Conservation (phyloP, 805 yeast genomes). For the Tetrapisispora phaffii region DNA sequence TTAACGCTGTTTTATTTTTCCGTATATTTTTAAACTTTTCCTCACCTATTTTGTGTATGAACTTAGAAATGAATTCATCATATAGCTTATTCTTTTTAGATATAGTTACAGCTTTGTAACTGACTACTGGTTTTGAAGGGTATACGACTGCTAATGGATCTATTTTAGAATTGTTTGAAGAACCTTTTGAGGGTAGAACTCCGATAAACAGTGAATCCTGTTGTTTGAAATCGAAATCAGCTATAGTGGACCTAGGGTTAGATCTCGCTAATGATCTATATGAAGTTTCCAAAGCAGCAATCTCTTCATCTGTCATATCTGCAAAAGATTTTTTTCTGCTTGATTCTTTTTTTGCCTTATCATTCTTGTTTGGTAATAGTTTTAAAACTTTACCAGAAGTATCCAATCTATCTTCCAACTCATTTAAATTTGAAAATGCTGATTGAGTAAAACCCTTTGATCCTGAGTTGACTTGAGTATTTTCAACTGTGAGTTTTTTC, state of each 20-base stretch:
- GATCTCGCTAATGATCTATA: conserved; percentile 22
- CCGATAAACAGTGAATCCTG: conserved; percentile 17
- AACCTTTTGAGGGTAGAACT: not conserved
- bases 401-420: conserved; percentile 26
- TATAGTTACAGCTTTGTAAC: conserved; percentile 22
- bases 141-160: conserved; percentile 23
- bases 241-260: conserved; percentile 14
- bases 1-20: conserved; percentile 8
- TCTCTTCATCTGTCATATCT: conserved; percentile 27
- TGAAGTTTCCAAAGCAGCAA: conserved; percentile 22
- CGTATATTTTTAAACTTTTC: conserved; percentile 4
- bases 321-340: conserved; percentile 23
- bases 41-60: not conserved
- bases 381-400: not conserved
- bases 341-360: not conserved
- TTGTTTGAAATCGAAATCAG: conserved; percentile 25
- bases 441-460: conserved; percentile 26
- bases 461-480: conserved; percentile 27
- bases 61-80: conserved; percentile 3
- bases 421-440: conserved; percentile 27
- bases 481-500: conserved; percentile 15
- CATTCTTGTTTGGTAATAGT: not conserved
- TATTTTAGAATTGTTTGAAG: not conserved
- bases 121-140: conserved; percentile 28
- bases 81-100: conserved; percentile 16